A percentile compares a stretch with the other conserved stretches of the same genome.
phyloP scores from a whole-genome alignment of 306 rosid genomes.

The Castanea crenata region DNA sequence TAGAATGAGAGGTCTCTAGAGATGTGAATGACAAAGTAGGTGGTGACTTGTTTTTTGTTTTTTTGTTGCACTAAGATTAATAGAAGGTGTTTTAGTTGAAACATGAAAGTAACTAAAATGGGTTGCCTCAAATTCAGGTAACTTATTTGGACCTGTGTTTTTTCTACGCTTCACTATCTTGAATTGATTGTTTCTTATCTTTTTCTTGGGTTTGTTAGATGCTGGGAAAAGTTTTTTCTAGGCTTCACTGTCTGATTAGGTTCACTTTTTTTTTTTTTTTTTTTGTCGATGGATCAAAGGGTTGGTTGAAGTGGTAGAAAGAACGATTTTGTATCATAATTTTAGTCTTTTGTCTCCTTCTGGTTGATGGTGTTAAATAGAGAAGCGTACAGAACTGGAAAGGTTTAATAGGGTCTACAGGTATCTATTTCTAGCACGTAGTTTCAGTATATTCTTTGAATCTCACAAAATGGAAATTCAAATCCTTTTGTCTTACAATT shows the following conservation, averaged over 20 bases:
- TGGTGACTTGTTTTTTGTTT: slow-evolving; percentile 30
- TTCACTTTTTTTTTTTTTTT: slow-evolving; percentile 11
- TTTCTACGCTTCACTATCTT: slow-evolving; percentile 12
- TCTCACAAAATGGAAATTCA: neutral
- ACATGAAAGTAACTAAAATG: slow-evolving; percentile 39
- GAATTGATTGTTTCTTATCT: slow-evolving; percentile 19
- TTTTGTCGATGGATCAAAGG: slow-evolving; percentile 33
- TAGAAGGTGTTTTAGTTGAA: slow-evolving; percentile 31
- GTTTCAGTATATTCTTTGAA: slow-evolving; percentile 20
- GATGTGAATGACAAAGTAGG: slow-evolving; percentile 15
- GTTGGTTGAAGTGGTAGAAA: slow-evolving; percentile 34
- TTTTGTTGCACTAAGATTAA: slow-evolving; percentile 7
- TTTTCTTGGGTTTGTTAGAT: slow-evolving; percentile 32
- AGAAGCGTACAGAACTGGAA: slow-evolving; percentile 26
- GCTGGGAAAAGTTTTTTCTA: slow-evolving; percentile 19
- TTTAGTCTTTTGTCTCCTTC: slow-evolving; percentile 1
- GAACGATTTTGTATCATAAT: slow-evolving; percentile 27
- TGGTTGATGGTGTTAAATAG: slow-evolving; percentile 14
- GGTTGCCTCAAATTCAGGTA: slow-evolving; percentile 58
- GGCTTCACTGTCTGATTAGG: slow-evolving; percentile 15
- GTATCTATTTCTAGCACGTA: slow-evolving; percentile 22
- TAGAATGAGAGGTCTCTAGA: neutral
- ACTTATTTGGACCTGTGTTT: slow-evolving; percentile 13
- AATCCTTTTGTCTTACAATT: slow-evolving; percentile 21
- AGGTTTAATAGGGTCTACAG: slow-evolving; percentile 24